Evolutionary conservation across 2,329 filamentous ascomycete genomes (phyloP).

Genomic region (Leptographium galeiforme): DNA sequence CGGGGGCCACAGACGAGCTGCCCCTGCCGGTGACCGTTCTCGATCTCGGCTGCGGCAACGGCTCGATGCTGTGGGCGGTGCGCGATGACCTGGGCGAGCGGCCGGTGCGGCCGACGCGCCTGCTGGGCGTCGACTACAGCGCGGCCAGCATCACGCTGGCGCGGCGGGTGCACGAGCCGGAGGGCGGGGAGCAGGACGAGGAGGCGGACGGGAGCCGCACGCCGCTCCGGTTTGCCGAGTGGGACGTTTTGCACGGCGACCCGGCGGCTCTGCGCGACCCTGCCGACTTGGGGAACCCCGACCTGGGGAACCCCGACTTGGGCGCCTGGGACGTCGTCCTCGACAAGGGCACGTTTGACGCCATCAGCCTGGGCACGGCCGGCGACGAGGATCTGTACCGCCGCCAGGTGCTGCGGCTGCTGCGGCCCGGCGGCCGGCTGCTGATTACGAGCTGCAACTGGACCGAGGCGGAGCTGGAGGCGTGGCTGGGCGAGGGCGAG

Average conservation of each 20-base stretch:
- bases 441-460: conserved; percentile 95
- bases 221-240: conserved; percentile 29
- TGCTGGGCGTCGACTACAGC: conserved; percentile 87
- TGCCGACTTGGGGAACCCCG: no score
- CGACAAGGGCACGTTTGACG: conserved; percentile 98
- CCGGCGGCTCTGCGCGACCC: no score
- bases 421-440: conserved; percentile 59
- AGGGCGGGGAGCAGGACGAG: conserved; percentile 7
- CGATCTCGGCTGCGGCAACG: conserved; percentile 90
- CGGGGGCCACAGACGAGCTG: conserved; percentile 5
- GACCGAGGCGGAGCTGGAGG: conserved; percentile 75
- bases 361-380: conserved; percentile 55
- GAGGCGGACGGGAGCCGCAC: background rate
- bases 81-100: conserved; percentile 30
- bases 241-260: conserved; percentile 45
- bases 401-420: conserved; percentile 50
- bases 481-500: conserved; percentile 49
- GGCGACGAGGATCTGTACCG: conserved; percentile 63
- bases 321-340: conserved; percentile 85
- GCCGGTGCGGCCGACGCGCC: conserved; percentile 45
- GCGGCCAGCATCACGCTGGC: conserved; percentile 62
- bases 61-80: conserved; percentile 75
- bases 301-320: no score
- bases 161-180: conserved; percentile 41
- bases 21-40: conserved; percentile 42